Conservation (phyloP, 306 rosid species). For the Trifolium repens region DNA sequence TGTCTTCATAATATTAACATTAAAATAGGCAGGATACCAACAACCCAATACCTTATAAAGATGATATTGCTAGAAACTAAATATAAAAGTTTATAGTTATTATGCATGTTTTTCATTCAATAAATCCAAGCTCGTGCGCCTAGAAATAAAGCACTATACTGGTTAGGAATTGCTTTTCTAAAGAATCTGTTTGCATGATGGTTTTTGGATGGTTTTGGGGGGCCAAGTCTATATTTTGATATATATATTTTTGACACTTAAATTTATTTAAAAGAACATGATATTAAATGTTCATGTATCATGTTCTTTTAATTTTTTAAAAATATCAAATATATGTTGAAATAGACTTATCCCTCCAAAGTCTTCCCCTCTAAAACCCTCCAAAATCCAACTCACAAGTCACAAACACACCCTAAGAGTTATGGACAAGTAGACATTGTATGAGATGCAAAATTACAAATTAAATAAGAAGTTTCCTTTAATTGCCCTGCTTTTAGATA, state of each 20-base stretch:
- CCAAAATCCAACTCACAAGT: too few species aligned
- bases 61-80: background rate
- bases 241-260: too few species aligned
- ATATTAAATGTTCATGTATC: too few species aligned
- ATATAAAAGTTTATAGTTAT: constrained; percentile 5
- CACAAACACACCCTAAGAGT: background rate
- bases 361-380: too few species aligned
- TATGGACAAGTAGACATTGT: constrained; percentile 4
- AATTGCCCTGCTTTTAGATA: constrained; percentile 6
- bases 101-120: constrained; percentile 3
- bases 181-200: too few species aligned
- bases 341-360: too few species aligned
- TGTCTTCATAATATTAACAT: background rate
- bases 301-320: too few species aligned
- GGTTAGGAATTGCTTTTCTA: constrained; percentile 15
- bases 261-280: too few species aligned
- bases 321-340: too few species aligned
- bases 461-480: constrained; percentile 7
- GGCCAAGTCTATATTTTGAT: too few species aligned
- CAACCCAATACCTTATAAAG: constrained; percentile 16
- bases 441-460: constrained; percentile 18
- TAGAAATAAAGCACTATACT: background rate
- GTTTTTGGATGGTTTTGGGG: too few species aligned
- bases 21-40: background rate
- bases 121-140: background rate